Percentiles rank a stretch among this genome's conserved stretches.
These are phyloP conservation scores for Spinacia oleracea DNA, from an alignment of 179 eudicot genomes.

Conservation along the genomic window DNA sequence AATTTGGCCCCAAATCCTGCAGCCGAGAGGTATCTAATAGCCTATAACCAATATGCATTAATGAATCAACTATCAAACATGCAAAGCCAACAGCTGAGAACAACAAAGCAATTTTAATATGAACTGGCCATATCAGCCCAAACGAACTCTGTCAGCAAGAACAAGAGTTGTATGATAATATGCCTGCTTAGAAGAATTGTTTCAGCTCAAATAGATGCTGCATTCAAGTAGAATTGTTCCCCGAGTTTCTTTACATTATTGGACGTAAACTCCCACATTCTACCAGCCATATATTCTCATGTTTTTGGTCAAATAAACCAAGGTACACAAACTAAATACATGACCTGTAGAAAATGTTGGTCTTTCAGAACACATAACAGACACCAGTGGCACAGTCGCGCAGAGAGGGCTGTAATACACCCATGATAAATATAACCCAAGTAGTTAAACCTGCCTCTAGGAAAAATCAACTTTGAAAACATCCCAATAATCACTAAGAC, in stretches of 20 bases:
- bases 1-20: slow-evolving; percentile 99
- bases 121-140: not conserved
- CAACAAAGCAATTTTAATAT: not conserved
- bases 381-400: not conserved
- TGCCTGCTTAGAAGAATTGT: not conserved
- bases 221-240: not conserved
- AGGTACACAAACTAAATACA: not conserved
- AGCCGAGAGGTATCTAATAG: slow-evolving; percentile 82
- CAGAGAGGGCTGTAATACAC: not conserved
- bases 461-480: not conserved
- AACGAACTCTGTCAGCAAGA: not conserved
- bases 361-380: not conserved
- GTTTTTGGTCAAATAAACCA: not conserved
- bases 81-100: not conserved
- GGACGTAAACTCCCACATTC: not conserved
- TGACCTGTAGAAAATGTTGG: not conserved
- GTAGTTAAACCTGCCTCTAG: not conserved
- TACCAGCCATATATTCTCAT: too few species aligned
- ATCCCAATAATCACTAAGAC: not conserved
- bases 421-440: not conserved
- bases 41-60: slow-evolving; percentile 50
- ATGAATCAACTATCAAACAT: slow-evolving; percentile 28
- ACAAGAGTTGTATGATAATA: not conserved
- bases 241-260: not conserved
- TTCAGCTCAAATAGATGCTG: slow-evolving; percentile 7